A percentile compares a stretch with the other conserved stretches of the same genome.
phyloP scores from a whole-genome alignment of 345 rosid species.

The Excoecaria agallocha region DNA sequence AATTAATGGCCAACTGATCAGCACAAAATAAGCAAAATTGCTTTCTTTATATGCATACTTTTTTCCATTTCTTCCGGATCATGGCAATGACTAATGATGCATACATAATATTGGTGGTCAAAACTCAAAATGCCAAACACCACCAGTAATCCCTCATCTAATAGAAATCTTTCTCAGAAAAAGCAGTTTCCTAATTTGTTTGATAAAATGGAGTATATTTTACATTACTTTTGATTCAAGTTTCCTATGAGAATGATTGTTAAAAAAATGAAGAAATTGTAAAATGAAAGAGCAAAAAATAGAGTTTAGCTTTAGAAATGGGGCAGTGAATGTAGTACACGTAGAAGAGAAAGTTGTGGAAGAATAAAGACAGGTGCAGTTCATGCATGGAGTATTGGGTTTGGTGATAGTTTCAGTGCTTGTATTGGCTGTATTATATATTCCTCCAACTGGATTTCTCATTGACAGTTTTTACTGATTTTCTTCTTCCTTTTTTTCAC shows the following conservation, averaged over 20 bases:
- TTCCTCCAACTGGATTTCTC: not conserved
- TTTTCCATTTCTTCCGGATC: not conserved
- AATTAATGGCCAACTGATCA: slow-evolving; percentile 5
- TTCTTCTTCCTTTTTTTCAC: not conserved
- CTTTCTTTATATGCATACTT: not conserved
- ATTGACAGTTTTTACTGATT: not conserved
- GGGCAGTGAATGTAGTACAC: slow-evolving; percentile 26
- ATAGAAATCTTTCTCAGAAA: not conserved
- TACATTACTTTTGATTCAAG: too few relatives aligned
- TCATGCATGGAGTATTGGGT: slow-evolving; percentile 33
- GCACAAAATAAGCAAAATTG: slow-evolving; percentile 2
- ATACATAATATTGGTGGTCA: not conserved
- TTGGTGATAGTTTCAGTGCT: slow-evolving; percentile 18
- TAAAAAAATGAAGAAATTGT: not conserved
- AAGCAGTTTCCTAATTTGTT: too few relatives aligned
- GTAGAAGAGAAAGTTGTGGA: slow-evolving; percentile 8
- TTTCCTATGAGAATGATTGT: too few relatives aligned
- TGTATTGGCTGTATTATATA: not conserved
- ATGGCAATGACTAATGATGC: slow-evolving; percentile 9
- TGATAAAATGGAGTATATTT: too few relatives aligned
- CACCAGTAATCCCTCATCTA: not conserved
- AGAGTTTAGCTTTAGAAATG: not conserved
- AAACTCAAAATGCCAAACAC: not conserved
- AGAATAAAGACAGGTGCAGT: slow-evolving; percentile 25
- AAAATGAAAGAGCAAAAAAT: not conserved